Evolutionary conservation across 129 eudicot species (phyloP).

Genomic region (Artemisia argyi): DNA sequence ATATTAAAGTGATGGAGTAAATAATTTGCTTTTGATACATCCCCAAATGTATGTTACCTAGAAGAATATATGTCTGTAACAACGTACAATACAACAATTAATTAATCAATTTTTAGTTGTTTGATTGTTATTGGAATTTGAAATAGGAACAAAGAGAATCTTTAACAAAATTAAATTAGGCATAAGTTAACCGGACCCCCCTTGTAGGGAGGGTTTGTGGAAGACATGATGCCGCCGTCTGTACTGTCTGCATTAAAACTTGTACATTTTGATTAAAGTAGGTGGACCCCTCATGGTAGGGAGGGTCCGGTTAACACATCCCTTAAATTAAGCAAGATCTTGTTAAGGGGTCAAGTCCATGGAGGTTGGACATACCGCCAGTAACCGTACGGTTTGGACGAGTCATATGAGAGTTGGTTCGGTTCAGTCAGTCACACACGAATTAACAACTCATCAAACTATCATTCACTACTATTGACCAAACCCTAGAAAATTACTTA

Average conservation of each 20-base stretch:
- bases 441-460: neutral
- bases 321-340: neutral
- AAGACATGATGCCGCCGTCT: too few relatives aligned
- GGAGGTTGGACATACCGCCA: constrained; percentile 28
- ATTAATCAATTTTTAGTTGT: neutral
- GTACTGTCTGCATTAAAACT: too few relatives aligned
- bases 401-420: constrained; percentile 22
- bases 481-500: neutral
- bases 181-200: too few relatives aligned
- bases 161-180: neutral
- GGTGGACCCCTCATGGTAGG: too few relatives aligned
- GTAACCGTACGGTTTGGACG: constrained; percentile 18
- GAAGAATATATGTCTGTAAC: constrained; percentile 35
- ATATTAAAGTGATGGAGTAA: constrained; percentile 24
- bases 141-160: constrained; percentile 26
- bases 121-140: constrained; percentile 26
- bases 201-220: too few relatives aligned
- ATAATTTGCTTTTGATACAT: constrained; percentile 33
- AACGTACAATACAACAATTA: constrained; percentile 23
- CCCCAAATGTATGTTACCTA: constrained; percentile 38
- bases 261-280: too few relatives aligned
- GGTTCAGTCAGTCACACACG: constrained; percentile 5
- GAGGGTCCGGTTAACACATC: too few relatives aligned
- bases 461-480: neutral
- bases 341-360: constrained; percentile 28